These are phyloP conservation scores for Delonix regia DNA, from an alignment of 306 rosid genomes.

Conservation along the genomic window DNA sequence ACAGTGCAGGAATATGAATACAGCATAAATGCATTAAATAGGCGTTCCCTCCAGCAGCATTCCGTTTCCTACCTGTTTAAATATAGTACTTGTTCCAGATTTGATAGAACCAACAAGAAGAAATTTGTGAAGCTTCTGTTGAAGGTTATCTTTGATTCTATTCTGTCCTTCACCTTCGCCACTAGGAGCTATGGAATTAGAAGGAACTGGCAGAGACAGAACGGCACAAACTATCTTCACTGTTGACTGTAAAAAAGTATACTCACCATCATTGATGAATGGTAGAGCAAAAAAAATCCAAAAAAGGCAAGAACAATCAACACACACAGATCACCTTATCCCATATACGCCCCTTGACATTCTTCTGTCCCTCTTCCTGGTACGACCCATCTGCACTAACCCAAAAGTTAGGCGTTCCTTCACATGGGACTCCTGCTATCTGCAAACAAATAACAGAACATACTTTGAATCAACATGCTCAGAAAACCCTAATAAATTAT, in stretches of 20 bases:
- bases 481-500: conserved; percentile 14
- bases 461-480: background rate
- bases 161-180: conserved; percentile 37
- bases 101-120: conserved; percentile 71
- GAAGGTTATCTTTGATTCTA: background rate
- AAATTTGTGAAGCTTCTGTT: conserved; percentile 49
- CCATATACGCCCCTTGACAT: conserved; percentile 65
- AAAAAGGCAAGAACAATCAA: conserved; percentile 1
- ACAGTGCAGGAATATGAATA: background rate
- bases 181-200: conserved; percentile 26
- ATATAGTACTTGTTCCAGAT: conserved; percentile 80
- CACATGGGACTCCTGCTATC: conserved; percentile 81
- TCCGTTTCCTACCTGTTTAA: conserved; percentile 69
- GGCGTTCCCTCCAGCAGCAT: conserved; percentile 12
- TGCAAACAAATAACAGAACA: conserved; percentile 46
- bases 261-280: conserved; percentile 28
- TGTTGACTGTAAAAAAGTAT: conserved; percentile 43
- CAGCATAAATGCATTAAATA: background rate
- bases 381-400: conserved; percentile 68
- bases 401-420: conserved; percentile 78
- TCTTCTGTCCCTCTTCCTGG: conserved; percentile 81
- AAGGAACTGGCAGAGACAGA: conserved; percentile 64
- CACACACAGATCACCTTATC: conserved; percentile 59
- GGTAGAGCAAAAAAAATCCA: conserved; percentile 1
- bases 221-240: conserved; percentile 52